Base-by-base conservation (phyloP, 2,329 filamentous ascomycete species). In the Dothistroma pini region DNA sequence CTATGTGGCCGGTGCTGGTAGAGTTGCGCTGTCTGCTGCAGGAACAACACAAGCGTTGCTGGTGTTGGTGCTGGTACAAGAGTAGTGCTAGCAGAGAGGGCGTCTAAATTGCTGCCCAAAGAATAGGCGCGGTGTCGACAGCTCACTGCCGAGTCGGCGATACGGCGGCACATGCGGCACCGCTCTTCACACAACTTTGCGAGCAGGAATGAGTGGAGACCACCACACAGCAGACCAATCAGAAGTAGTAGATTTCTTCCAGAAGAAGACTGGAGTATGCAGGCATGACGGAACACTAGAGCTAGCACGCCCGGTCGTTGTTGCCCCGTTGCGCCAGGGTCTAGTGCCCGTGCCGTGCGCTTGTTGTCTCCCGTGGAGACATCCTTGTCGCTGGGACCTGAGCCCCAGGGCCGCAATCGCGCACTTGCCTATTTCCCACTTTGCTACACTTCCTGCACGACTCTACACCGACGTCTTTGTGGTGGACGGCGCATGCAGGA, bases 1-100 rank as follows among this genome's bases (percentile, higher is more conserved):
- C n/a, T n/a, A 22, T 19, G 31, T 34, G 25, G 55, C 55, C 55
- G 44, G 47, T 35, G 47, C 47, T 55, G n/a, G 22, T n/a, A 49
- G 2, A 56, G 54, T 29, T 56, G 54, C 38, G 41, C 54, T 29
- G 54, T 44, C 54, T 35, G 51, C 41, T 57, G 55, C 55, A 57
- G 55, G 55, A 57, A 57, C 55, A 16, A 29, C n/a, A 34, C 29
- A 22, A 35, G 41, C 41, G 55, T 29, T 50, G 55, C 31, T 34
- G 38, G n/a, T 22, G 29, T 34, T 44, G 34, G 32, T 16, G 29
- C 53, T 31, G 16, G 34, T 19, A 34, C 9, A 32, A 32, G 19
- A 44, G 4, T 31, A 38, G 51, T 19, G 32, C 53, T 19, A 38
- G 32, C 34, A 49, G 47, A 19, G 25, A 29, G 25, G 54, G 9